These are phyloP conservation scores for Apiotrichum laibachii DNA, from an alignment of 1,284 basidiomycete species.

Conservation along the genomic window DNA sequence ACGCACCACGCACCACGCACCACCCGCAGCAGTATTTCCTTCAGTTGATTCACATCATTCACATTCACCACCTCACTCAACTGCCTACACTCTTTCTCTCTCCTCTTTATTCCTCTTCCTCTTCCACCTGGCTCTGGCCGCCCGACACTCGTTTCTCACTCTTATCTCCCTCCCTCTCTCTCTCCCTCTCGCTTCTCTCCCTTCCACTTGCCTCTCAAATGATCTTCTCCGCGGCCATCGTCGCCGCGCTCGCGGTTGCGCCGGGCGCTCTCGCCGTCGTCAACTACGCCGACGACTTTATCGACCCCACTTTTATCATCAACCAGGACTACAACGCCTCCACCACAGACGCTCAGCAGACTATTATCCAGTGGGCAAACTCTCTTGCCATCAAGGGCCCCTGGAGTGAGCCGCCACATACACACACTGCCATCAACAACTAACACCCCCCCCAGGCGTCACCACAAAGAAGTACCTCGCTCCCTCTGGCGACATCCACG, in stretches of 20 bases:
- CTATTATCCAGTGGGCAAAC: conserved; percentile 19
- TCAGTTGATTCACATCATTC: no score
- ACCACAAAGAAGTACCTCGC: conserved; percentile 17
- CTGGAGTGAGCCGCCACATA: conserved; percentile 11
- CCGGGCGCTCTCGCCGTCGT: conserved; percentile 9
- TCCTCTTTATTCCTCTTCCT: no score
- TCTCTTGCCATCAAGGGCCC: conserved; percentile 5
- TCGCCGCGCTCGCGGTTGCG: conserved; percentile 7
- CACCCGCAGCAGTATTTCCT: no score
- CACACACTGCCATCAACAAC: neutral
- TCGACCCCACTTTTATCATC: conserved; percentile 14
- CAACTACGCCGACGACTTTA: conserved; percentile 22
- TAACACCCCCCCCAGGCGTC: conserved; percentile 10
- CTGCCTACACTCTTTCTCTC: no score
- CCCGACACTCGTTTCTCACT: no score
- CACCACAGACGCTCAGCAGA: conserved; percentile 18
- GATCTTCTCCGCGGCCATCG: neutral
- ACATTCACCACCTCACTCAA: no score
- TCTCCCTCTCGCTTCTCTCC: neutral
- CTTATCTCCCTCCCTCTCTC: no score
- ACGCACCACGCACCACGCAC: no score
- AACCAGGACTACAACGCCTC: conserved; percentile 9
- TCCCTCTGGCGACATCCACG: conserved; percentile 18
- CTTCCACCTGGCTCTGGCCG: no score
- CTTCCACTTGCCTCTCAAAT: neutral